Evolutionary conservation across 129 eudicot species (phyloP).

Genomic region (Escallonia rubra): DNA sequence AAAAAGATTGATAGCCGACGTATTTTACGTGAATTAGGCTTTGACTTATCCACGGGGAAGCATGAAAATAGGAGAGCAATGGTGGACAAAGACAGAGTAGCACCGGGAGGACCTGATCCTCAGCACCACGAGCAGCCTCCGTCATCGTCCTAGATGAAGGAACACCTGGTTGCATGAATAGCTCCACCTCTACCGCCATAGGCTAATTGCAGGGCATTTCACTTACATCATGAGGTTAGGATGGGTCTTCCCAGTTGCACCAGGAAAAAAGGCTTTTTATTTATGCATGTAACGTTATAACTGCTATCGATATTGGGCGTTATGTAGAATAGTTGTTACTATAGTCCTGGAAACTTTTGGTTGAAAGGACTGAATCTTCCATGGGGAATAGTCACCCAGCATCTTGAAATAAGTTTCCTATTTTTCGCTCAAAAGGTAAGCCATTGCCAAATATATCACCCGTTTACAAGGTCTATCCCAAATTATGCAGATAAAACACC

Average conservation of each 20-base stretch:
- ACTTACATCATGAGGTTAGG: background rate
- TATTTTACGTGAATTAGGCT: constrained; percentile 37
- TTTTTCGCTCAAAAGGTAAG: too few species aligned
- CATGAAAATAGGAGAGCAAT: constrained; percentile 29
- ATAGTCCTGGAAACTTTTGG: too few species aligned
- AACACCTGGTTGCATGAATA: background rate
- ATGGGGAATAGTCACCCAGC: too few species aligned
- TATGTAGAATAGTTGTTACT: too few species aligned
- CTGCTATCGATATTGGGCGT: too few species aligned
- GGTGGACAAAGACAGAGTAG: constrained; percentile 26
- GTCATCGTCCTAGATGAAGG: constrained; percentile 8
- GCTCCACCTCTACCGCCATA: background rate
- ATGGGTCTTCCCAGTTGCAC: background rate
- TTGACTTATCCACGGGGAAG: constrained; percentile 30
- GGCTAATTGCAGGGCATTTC: background rate
- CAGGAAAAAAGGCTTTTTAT: background rate
- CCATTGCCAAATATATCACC: too few species aligned
- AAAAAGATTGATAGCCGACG: constrained; percentile 38
- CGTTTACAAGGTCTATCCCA: too few species aligned
- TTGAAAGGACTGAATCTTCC: too few species aligned
- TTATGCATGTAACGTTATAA: too few species aligned
- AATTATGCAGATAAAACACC: too few species aligned
- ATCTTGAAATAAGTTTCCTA: too few species aligned
- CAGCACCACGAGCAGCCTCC: constrained; percentile 48
- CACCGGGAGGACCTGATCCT: constrained; percentile 74